phyloP scores from a whole-genome alignment of 257 asterid species.

The Apocynum venetum region DNA sequence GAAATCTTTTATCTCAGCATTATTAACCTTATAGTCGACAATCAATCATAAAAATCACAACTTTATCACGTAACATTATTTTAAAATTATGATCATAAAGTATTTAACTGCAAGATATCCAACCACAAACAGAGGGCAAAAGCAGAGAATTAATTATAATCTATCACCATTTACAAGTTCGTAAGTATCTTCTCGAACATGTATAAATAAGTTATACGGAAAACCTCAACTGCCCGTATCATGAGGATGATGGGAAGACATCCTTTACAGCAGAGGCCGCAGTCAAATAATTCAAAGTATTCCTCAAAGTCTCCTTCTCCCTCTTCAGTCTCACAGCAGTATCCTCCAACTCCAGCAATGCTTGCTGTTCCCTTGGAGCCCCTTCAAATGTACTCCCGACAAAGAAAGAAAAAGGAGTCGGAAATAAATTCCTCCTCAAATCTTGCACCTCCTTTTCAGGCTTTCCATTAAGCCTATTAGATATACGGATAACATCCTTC shows the following conservation, averaged over 20 bases:
- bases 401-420: conserved; percentile 93
- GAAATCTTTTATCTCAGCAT: background rate
- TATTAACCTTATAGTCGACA: background rate
- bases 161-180: conserved; percentile 27
- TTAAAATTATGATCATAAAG: background rate
- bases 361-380: conserved; percentile 97
- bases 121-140: background rate
- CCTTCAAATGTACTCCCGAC: conserved; percentile 95
- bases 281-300: conserved; percentile 81
- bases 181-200: background rate
- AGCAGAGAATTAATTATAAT: background rate
- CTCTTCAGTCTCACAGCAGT: conserved; percentile 82
- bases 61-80: background rate
- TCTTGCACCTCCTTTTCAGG: conserved; percentile 81
- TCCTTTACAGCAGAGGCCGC: conserved; percentile 98
- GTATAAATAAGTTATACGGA: conserved; percentile 1
- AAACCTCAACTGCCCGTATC: background rate
- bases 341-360: conserved; percentile 90
- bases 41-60: background rate
- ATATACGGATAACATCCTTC: conserved; percentile 86
- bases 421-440: conserved; percentile 75
- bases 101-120: background rate
- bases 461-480: conserved; percentile 80
- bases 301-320: conserved; percentile 93
- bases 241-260: conserved; percentile 75